Conservation (phyloP, 2,329 filamentous ascomycete species). For the Zasmidium citrigriseum region DNA sequence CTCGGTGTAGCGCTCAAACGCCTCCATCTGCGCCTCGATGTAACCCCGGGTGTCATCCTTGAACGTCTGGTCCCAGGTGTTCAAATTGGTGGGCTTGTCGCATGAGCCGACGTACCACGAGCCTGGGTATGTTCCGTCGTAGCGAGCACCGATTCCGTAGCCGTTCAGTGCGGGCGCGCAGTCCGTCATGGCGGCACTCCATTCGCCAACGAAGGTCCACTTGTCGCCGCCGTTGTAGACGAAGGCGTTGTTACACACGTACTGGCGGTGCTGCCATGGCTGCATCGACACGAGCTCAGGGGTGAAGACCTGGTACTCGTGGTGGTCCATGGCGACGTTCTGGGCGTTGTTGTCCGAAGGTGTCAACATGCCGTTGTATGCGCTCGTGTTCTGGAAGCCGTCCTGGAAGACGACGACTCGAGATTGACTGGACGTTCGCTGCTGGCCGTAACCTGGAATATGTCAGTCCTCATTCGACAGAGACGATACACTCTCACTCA, state of each 20-base stretch:
- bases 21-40: constrained; percentile 57
- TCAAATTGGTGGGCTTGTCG: constrained; percentile 50
- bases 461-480: background rate
- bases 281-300: constrained; percentile 51
- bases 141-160: constrained; percentile 60
- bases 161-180: constrained; percentile 56
- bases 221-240: constrained; percentile 59
- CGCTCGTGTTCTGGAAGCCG: constrained; percentile 54
- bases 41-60: constrained; percentile 51
- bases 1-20: constrained; percentile 52
- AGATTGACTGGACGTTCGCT: constrained; percentile 32
- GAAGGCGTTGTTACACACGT: constrained; percentile 57
- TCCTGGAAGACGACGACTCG: constrained; percentile 59
- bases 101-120: constrained; percentile 57
- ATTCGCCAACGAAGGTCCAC: constrained; percentile 69
- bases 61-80: constrained; percentile 47
- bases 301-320: constrained; percentile 68
- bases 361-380: constrained; percentile 64
- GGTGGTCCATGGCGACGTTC: constrained; percentile 65
- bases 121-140: constrained; percentile 56
- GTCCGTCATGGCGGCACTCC: constrained; percentile 68
- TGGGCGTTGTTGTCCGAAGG: constrained; percentile 51
- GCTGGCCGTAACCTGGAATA: constrained; percentile 43
- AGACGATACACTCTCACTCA: background rate
- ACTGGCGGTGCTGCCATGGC: constrained; percentile 55